Conservation (phyloP, 441 rosid genomes). For the Adansonia madagascariensis region DNA sequence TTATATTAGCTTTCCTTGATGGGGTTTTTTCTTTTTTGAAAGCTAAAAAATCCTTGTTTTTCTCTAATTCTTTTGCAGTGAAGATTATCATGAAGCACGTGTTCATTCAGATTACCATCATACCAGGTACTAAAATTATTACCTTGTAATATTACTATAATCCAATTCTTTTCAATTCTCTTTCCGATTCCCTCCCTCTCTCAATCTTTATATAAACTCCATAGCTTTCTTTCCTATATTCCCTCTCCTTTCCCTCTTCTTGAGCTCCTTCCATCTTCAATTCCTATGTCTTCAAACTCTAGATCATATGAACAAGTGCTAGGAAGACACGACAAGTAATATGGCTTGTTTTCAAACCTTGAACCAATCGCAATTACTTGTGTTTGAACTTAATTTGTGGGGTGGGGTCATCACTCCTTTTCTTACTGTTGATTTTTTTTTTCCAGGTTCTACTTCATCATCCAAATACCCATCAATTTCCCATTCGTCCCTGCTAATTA, state of each 20-base stretch:
- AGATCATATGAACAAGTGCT: background rate
- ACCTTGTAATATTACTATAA: slow-evolving; percentile 32
- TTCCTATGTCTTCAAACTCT: background rate
- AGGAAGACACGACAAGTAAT: background rate
- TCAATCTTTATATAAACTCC: slow-evolving; percentile 22
- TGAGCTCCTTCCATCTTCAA: slow-evolving; percentile 15
- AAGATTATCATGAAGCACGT: slow-evolving; percentile 78
- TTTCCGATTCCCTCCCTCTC: slow-evolving; percentile 28
- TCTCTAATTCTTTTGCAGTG: slow-evolving; percentile 38
- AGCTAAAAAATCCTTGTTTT: slow-evolving; percentile 34
- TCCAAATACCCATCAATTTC: background rate
- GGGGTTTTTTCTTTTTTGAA: slow-evolving; percentile 16
- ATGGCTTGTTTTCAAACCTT: slow-evolving; percentile 16
- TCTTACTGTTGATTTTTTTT: slow-evolving; percentile 21
- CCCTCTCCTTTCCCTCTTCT: background rate
- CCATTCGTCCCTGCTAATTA: background rate
- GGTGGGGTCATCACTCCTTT: background rate
- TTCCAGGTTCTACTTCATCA: slow-evolving; percentile 29
- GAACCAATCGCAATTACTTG: slow-evolving; percentile 9
- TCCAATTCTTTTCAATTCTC: slow-evolving; percentile 39
- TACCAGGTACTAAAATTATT: slow-evolving; percentile 58
- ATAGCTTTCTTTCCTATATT: slow-evolving; percentile 19
- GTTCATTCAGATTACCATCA: slow-evolving; percentile 61
- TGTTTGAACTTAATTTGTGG: slow-evolving; percentile 1
- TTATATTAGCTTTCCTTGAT: slow-evolving; percentile 26